These are phyloP conservation scores for Kodamaea leandrae DNA, from an alignment of 805 yeast genomes.

Conservation along the genomic window DNA sequence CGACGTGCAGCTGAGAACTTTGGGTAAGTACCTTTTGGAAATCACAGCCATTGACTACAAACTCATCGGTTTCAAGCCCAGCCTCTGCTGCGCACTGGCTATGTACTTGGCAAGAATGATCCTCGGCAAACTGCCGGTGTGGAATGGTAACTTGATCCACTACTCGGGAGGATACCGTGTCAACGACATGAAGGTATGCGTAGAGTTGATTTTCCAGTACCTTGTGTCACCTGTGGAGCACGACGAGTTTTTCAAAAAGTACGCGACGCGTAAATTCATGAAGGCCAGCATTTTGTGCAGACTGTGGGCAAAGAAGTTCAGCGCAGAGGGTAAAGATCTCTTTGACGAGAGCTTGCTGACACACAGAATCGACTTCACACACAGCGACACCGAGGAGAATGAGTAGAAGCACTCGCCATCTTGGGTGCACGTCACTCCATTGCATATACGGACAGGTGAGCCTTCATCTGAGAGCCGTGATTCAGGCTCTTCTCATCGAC, in stretches of 20 bases:
- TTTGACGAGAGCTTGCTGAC: conserved; percentile 27
- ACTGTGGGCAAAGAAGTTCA: conserved; percentile 73
- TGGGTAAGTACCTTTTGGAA: conserved; percentile 82
- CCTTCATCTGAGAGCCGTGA: no score
- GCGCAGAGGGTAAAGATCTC: conserved; percentile 43
- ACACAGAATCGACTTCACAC: conserved; percentile 16
- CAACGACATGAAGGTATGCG: conserved; percentile 66
- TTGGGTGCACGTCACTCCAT: background rate
- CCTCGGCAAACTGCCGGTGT: conserved; percentile 60
- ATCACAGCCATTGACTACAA: conserved; percentile 71
- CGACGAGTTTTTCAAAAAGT: conserved; percentile 91
- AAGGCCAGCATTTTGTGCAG: conserved; percentile 78
- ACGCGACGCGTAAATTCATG: conserved; percentile 84
- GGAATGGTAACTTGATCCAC: conserved; percentile 86
- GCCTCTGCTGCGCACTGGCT: conserved; percentile 81
- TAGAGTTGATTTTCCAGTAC: conserved; percentile 73
- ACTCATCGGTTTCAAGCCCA: conserved; percentile 72
- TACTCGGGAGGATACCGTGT: conserved; percentile 89
- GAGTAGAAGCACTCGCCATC: background rate
- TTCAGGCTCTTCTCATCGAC: no score
- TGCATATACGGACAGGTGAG: conserved; percentile 1
- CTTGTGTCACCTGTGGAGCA: conserved; percentile 78
- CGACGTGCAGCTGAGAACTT: conserved; percentile 76
- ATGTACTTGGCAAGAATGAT: conserved; percentile 80
- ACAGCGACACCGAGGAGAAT: conserved; percentile 12